phyloP scores from a whole-genome alignment of 805 yeast species.

The Candida bentonensis region DNA sequence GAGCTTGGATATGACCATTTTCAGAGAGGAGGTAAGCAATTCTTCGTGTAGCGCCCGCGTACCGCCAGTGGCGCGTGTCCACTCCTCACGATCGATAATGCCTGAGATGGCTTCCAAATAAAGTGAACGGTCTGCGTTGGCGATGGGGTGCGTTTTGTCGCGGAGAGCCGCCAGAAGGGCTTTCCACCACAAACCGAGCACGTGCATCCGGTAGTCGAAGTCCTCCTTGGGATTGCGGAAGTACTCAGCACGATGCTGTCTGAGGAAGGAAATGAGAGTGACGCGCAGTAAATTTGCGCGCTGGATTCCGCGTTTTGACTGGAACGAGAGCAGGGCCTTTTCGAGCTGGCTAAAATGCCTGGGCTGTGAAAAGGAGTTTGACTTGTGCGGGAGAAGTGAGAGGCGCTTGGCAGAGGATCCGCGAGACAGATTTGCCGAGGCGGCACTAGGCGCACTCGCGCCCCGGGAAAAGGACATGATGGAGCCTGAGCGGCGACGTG shows the following conservation, averaged over 20 bases:
- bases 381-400: too few species aligned
- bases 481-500: too few species aligned
- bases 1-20: conserved; percentile 35
- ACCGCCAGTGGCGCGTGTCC: conserved; percentile 16
- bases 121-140: conserved; percentile 25
- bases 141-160: conserved; percentile 13
- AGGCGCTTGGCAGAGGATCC: too few species aligned
- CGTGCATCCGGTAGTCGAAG: conserved; percentile 12
- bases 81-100: conserved; percentile 24
- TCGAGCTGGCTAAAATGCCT: conserved; percentile 10
- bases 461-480: too few species aligned
- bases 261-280: conserved; percentile 27
- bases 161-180: conserved; percentile 19
- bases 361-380: neutral
- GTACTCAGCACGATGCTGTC: conserved; percentile 16
- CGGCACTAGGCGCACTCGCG: too few species aligned
- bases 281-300: conserved; percentile 27
- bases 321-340: conserved; percentile 16
- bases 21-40: conserved; percentile 37
- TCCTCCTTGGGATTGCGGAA: conserved; percentile 11
- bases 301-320: conserved; percentile 17
- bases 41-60: conserved; percentile 9
- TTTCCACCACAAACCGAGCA: conserved; percentile 26
- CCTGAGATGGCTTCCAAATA: conserved; percentile 27
- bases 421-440: too few species aligned